A percentile compares a stretch with the other conserved stretches of the same genome.
Evolutionary conservation across 2,329 filamentous ascomycete genomes (phyloP).

Genomic region (Arthrobotrys entomopaga): DNA sequence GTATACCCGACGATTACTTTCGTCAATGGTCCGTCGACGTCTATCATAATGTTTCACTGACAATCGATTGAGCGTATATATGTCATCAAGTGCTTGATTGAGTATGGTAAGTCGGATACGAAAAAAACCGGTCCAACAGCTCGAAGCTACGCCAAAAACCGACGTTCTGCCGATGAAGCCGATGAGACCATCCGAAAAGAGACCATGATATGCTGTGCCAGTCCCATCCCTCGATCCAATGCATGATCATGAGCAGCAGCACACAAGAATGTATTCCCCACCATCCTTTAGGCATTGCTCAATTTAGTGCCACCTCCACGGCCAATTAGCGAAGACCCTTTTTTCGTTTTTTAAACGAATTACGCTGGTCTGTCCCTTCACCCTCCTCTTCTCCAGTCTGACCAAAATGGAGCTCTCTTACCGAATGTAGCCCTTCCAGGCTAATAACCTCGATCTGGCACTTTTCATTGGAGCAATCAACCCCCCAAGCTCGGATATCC

Average conservation of each 20-base stretch:
- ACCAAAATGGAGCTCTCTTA: slow-evolving; percentile 55
- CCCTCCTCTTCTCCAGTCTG: neutral
- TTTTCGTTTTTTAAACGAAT: neutral
- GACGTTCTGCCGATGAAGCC: slow-evolving; percentile 19
- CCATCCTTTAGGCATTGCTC: slow-evolving; percentile 30
- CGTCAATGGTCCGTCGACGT: too few species aligned
- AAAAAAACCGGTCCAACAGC: neutral
- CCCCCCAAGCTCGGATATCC: too few species aligned
- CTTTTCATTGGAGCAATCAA: slow-evolving; percentile 14
- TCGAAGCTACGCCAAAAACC: neutral
- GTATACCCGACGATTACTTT: too few species aligned
- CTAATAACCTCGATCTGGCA: slow-evolving; percentile 37
- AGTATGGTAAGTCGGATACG: neutral
- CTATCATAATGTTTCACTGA: too few species aligned
- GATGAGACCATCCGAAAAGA: slow-evolving; percentile 28
- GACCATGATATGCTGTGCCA: slow-evolving; percentile 25
- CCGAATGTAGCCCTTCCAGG: slow-evolving; percentile 45
- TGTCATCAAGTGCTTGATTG: too few species aligned
- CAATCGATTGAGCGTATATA: too few species aligned
- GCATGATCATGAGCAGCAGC: slow-evolving; percentile 21
- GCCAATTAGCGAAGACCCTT: slow-evolving; percentile 48
- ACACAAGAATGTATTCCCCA: slow-evolving; percentile 24
- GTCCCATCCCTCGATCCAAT: slow-evolving; percentile 31
- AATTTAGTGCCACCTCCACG: slow-evolving; percentile 17
- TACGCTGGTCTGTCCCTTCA: too few species aligned